Evolutionary conservation across 768 basidiomycete species (phyloP).

Genomic region (Hygrocybe coccinea): DNA sequence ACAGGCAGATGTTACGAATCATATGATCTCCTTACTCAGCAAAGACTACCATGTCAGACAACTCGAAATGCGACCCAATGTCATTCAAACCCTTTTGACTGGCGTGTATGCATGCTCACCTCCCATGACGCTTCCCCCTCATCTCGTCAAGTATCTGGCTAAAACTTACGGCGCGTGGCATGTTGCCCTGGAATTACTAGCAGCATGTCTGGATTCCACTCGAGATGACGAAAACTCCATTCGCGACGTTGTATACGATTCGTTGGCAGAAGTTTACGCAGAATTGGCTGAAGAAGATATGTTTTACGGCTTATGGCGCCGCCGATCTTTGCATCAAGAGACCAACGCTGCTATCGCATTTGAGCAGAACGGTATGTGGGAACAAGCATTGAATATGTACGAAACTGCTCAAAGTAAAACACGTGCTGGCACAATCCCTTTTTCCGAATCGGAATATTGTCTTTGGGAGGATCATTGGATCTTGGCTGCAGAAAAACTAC

Average conservation of each 20-base stretch:
- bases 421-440: constrained; percentile 74
- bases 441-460: constrained; percentile 92
- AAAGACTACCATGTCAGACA: constrained; percentile 93
- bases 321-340: constrained; percentile 81
- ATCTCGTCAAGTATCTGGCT: constrained; percentile 91
- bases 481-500: constrained; percentile 88
- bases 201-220: constrained; percentile 68
- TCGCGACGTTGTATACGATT: constrained; percentile 81
- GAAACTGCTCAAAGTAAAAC: constrained; percentile 87
- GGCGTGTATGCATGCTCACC: constrained; percentile 84
- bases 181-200: constrained; percentile 79
- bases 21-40: constrained; percentile 84
- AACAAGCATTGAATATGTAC: constrained; percentile 81
- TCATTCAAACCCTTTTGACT: constrained; percentile 84
- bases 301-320: constrained; percentile 94
- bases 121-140: constrained; percentile 84
- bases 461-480: constrained; percentile 99
- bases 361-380: constrained; percentile 98
- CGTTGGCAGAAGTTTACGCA: constrained; percentile 91
- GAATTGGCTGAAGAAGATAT: constrained; percentile 95
- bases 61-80: constrained; percentile 82
- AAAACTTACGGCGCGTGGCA: constrained; percentile 98
- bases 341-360: constrained; percentile 84
- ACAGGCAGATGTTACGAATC: constrained; percentile 82
- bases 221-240: constrained; percentile 77